Base-by-base conservation (phyloP, 2,329 filamentous ascomycete genomes). In the Penicillium hesseltinei region DNA sequence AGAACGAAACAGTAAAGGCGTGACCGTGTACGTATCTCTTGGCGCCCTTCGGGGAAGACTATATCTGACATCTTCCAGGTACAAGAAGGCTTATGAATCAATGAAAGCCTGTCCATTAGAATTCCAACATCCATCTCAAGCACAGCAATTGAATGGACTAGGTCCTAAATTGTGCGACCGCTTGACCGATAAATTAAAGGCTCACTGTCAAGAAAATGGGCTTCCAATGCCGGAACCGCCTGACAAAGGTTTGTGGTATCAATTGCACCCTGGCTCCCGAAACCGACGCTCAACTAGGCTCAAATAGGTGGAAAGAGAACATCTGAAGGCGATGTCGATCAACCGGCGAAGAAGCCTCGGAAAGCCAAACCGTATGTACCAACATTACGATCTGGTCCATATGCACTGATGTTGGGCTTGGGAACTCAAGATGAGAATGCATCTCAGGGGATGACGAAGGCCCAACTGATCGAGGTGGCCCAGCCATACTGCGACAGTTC, bases 21-120 rank as follows among this genome's bases (percentile, higher is more conserved):
- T 86, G 25, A 84, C 81, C 47, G 76, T 79, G 77, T 81, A 54
- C 40, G 72, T 68, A 51, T 55, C 53, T 36, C 45, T 40, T n/a
- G 44, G 38, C 15, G 52, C 17, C 9, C 5, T 36, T 5, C 40
- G 31, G 49, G 27, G 40, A 23, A n/a, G 13, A 49, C 36, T 21
- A 8, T 27, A 43, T 51, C 64, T 66, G 56, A 60, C 35, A 25
- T 31, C 9, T 15, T 45, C 3, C n/a, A 87, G 84, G 0, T 93
- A 92, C 72, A 88, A 84, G 62, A 85, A 88, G 65, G 90, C 90
- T 1, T 91, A 91, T 68, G 82, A 90, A 57, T 89, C 90, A 2
- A 83, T 94, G 72, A 90, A 87, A 73, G 84, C 84, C 13, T 92
- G 89, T 62, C 90, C 90, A 0, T 77, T 91, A 39, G 75, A 76